A percentile compares a stretch with the other conserved stretches of the same genome.
Conservation (phyloP, 2,329 filamentous ascomycete species). For the Apiospora kogelbergensis region DNA sequence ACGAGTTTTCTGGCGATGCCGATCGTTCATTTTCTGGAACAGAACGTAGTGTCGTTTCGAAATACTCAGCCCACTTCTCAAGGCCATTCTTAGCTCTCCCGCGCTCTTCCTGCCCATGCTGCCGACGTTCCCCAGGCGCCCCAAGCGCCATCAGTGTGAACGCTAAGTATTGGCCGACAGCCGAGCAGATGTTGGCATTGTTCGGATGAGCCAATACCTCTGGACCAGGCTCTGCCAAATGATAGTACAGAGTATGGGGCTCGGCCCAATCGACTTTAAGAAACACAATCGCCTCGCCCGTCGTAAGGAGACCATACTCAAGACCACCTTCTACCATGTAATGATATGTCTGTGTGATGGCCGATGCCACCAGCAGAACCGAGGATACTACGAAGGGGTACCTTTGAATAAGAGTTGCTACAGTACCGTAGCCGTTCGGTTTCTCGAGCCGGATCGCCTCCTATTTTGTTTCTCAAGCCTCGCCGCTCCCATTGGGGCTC, state of each 20-base stretch:
- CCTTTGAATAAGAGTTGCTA: too few species aligned
- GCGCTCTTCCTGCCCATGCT: too few species aligned
- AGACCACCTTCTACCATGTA: constrained; percentile 49
- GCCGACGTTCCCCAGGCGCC: constrained; percentile 34
- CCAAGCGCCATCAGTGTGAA: constrained; percentile 30
- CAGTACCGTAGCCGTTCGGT: too few species aligned
- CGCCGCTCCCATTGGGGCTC: too few species aligned
- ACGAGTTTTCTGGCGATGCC: constrained; percentile 17
- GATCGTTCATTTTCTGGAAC: constrained; percentile 27
- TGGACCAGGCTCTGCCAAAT: constrained; percentile 28
- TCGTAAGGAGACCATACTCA: constrained; percentile 42
- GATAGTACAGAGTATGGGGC: constrained; percentile 29
- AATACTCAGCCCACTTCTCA: constrained; percentile 24
- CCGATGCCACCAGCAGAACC: constrained; percentile 14
- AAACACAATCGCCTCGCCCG: constrained; percentile 44
- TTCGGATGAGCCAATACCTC: constrained; percentile 25
- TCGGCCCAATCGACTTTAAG: constrained; percentile 35
- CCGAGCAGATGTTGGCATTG: constrained; percentile 22
- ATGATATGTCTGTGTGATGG: constrained; percentile 47
- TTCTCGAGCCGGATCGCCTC: too few species aligned
- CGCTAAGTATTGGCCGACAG: constrained; percentile 30
- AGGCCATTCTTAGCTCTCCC: constrained; percentile 11
- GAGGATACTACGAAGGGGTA: not conserved
- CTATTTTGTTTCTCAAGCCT: too few species aligned
- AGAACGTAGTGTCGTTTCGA: constrained; percentile 22